Percentiles rank a stretch among this genome's conserved stretches.
Conservation (phyloP, 2,329 filamentous ascomycete genomes). For the Calonectria naviculata region DNA sequence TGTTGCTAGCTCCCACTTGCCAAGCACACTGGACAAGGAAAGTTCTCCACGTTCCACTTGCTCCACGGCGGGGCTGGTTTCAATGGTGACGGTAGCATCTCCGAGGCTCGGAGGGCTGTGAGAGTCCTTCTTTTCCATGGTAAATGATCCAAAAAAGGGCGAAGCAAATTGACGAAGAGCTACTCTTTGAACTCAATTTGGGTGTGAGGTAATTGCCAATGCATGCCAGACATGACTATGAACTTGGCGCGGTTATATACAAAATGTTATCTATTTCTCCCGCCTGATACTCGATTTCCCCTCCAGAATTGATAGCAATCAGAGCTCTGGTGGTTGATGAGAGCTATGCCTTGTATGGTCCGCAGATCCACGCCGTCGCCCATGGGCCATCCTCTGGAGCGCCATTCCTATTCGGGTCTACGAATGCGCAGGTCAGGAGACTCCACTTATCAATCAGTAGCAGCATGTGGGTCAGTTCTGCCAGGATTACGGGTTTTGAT, state of each 20-base stretch:
- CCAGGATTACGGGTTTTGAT: not conserved
- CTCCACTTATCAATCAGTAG: not conserved
- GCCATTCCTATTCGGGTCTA: not conserved
- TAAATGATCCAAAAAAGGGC: not conserved
- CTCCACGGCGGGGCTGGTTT: not conserved
- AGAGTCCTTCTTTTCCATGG: not conserved
- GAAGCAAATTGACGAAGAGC: not conserved
- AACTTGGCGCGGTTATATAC: not conserved
- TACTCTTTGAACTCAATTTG: not conserved
- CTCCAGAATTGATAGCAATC: not conserved
- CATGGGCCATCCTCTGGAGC: not conserved
- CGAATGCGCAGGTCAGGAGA: not conserved
- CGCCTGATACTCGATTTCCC: not conserved
- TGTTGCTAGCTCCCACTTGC: not conserved
- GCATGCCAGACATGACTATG: too few relatives aligned
- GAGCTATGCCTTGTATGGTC: not conserved
- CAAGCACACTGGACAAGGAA: not conserved
- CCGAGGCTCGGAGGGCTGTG: not conserved
- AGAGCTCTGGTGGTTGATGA: not conserved
- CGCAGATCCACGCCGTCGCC: not conserved
- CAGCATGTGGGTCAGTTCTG: not conserved
- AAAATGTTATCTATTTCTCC: not conserved
- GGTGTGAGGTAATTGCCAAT: not conserved
- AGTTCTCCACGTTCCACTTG: not conserved
- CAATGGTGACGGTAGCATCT: not conserved